Conservation (phyloP, 2,329 filamentous ascomycete species). For the Pochonia chlamydosporia region DNA sequence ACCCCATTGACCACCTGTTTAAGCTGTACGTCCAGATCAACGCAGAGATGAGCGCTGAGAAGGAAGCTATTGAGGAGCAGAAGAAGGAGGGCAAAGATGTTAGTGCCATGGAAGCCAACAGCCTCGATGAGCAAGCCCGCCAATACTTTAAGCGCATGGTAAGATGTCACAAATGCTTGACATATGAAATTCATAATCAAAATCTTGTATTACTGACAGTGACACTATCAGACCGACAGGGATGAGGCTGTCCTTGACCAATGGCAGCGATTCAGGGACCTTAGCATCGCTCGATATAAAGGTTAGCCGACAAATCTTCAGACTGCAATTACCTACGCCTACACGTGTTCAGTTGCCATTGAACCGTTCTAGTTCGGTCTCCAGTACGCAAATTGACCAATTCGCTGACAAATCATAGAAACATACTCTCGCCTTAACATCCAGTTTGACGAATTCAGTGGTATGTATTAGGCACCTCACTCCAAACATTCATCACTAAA, state of each 20-base stretch:
- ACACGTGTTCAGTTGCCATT: not conserved
- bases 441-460: conserved; percentile 59
- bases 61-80: conserved; percentile 55
- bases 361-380: too few species aligned
- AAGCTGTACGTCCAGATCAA: conserved; percentile 79
- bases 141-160: conserved; percentile 64
- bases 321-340: not conserved
- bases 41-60: conserved; percentile 58
- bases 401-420: conserved; percentile 20
- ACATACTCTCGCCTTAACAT: conserved; percentile 69
- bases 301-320: conserved; percentile 8
- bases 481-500: not conserved
- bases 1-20: conserved; percentile 78
- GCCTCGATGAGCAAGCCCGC: conserved; percentile 69
- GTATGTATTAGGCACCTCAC: conserved; percentile 8
- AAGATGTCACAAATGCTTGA: not conserved
- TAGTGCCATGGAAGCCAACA: conserved; percentile 42
- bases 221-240: conserved; percentile 44
- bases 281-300: conserved; percentile 62
- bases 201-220: not conserved
- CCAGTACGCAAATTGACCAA: too few species aligned
- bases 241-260: conserved; percentile 54
- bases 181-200: not conserved
- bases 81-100: conserved; percentile 49
- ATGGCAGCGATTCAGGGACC: conserved; percentile 61